These are phyloP conservation scores for Bipolaris victoriae DNA, from an alignment of 2,329 filamentous ascomycete genomes.

Conservation along the genomic window DNA sequence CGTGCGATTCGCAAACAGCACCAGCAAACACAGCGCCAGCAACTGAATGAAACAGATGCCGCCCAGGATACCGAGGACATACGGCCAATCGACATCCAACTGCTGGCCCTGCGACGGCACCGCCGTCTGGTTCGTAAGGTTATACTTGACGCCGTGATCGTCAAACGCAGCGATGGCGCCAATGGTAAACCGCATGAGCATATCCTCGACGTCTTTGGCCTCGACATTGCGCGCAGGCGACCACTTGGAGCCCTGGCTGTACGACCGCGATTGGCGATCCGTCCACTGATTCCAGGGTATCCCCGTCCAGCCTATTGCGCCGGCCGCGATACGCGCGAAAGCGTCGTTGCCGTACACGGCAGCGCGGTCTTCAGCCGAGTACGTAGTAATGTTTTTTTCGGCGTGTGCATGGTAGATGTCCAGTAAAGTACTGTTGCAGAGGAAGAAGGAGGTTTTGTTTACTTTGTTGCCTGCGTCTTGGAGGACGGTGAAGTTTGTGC, in stretches of 20 bases:
- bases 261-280: slow-evolving; percentile 25
- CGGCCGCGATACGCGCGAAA: slow-evolving; percentile 39
- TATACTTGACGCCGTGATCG: slow-evolving; percentile 40
- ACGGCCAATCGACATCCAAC: slow-evolving; percentile 40
- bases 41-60: slow-evolving; percentile 36
- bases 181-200: slow-evolving; percentile 39
- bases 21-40: slow-evolving; percentile 1
- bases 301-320: slow-evolving; percentile 44
- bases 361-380: slow-evolving; percentile 17
- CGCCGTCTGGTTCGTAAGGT: slow-evolving; percentile 15
- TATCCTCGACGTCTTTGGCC: slow-evolving; percentile 24
- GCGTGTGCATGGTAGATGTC: slow-evolving; percentile 13
- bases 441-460: slow-evolving; percentile 29
- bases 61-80: slow-evolving; percentile 17
- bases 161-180: slow-evolving; percentile 44
- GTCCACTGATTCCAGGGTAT: slow-evolving; percentile 17
- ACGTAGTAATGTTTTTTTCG: slow-evolving; percentile 30
- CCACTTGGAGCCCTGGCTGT: slow-evolving; percentile 35
- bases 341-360: slow-evolving; percentile 37
- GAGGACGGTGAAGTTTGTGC: slow-evolving; percentile 44
- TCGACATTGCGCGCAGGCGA: slow-evolving; percentile 23
- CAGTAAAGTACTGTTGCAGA: slow-evolving; percentile 37
- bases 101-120: slow-evolving; percentile 32
- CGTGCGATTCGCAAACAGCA: slow-evolving; percentile 33
- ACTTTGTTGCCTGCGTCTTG: slow-evolving; percentile 24